A percentile compares a stretch with the other conserved stretches of the same genome.
phyloP scores from a whole-genome alignment of 495 filamentous ascomycete species.

The Elaphomyces granulatus region DNA sequence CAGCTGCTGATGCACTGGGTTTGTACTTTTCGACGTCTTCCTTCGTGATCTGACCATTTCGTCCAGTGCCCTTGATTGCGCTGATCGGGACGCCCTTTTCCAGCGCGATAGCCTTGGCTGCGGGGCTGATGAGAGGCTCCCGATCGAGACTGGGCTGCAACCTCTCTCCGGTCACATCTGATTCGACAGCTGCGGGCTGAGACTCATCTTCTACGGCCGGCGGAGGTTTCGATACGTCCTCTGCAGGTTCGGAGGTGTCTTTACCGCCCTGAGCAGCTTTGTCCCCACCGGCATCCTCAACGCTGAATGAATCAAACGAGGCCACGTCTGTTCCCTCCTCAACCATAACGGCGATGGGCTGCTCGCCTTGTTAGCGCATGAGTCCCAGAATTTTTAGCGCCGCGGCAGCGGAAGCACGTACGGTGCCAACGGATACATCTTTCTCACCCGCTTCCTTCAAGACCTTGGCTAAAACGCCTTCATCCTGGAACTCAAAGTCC shows the following conservation, averaged over 20 bases:
- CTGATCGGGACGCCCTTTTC: constrained; percentile 74
- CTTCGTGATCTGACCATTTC: constrained; percentile 77
- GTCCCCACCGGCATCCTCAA: constrained; percentile 82
- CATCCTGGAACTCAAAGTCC: constrained; percentile 99
- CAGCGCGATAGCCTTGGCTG: constrained; percentile 66
- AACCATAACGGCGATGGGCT: constrained; percentile 94
- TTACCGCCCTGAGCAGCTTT: constrained; percentile 51
- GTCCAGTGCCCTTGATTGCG: constrained; percentile 75
- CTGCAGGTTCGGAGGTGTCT: constrained; percentile 43
- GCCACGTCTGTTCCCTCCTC: constrained; percentile 78
- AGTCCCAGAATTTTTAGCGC: constrained; percentile 14
- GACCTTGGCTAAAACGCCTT: constrained; percentile 90
- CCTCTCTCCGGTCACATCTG: constrained; percentile 56
- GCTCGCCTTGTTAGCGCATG: constrained; percentile 2
- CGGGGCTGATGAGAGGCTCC: constrained; percentile 52
- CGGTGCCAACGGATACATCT: constrained; percentile 87
- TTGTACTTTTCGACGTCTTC: constrained; percentile 81
- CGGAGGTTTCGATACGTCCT: constrained; percentile 44
- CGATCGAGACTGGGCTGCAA: constrained; percentile 76
- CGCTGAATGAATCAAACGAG: constrained; percentile 75
- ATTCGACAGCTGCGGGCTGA: constrained; percentile 48
- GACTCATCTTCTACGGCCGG: constrained; percentile 36
- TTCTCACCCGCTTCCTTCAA: constrained; percentile 89
- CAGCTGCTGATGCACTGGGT: constrained; percentile 39
- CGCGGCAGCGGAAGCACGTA: constrained; percentile 36